Conservation (phyloP, 1,284 basidiomycete genomes). For the Leccinum variabile region DNA sequence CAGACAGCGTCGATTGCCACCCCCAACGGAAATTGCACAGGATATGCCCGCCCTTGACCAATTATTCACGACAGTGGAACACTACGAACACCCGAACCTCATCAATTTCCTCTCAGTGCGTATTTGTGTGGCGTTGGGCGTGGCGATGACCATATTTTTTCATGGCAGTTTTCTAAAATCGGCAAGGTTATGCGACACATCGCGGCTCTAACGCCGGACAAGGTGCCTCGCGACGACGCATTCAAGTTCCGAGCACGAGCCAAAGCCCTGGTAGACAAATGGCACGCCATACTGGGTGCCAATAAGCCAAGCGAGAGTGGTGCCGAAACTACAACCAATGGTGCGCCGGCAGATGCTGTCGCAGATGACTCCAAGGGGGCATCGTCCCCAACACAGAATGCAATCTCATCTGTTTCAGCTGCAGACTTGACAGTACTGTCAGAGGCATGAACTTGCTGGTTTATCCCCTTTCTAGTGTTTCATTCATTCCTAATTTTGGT, state of each 20-base stretch:
- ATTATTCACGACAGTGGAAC: slow-evolving; percentile 83
- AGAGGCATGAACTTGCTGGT: slow-evolving; percentile 38
- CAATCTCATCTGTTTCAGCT: slow-evolving; percentile 29
- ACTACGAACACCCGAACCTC: slow-evolving; percentile 80
- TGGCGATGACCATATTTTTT: slow-evolving; percentile 22
- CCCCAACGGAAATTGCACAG: slow-evolving; percentile 39
- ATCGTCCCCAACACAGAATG: slow-evolving; percentile 30
- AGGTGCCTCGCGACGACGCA: slow-evolving; percentile 82
- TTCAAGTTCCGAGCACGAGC: slow-evolving; percentile 86
- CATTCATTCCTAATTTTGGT: slow-evolving; percentile 23
- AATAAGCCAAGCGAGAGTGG: slow-evolving; percentile 42
- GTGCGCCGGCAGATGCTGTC: slow-evolving; percentile 26
- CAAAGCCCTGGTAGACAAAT: slow-evolving; percentile 70
- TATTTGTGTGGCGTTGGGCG: slow-evolving; percentile 25
- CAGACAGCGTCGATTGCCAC: slow-evolving; percentile 3
- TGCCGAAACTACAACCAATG: slow-evolving; percentile 37
- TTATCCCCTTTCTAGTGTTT: slow-evolving; percentile 9
- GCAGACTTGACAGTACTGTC: slow-evolving; percentile 48
- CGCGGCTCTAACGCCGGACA: slow-evolving; percentile 60
- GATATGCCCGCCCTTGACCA: slow-evolving; percentile 79
- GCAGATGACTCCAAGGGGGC: slow-evolving; percentile 28
- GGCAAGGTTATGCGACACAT: slow-evolving; percentile 99
- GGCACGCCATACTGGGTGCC: slow-evolving; percentile 63
- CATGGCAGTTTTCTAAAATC: slow-evolving; percentile 84
- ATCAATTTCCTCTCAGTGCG: slow-evolving; percentile 79